phyloP scores from a whole-genome alignment of 2,329 filamentous ascomycete genomes.

The Oidium heveae region DNA sequence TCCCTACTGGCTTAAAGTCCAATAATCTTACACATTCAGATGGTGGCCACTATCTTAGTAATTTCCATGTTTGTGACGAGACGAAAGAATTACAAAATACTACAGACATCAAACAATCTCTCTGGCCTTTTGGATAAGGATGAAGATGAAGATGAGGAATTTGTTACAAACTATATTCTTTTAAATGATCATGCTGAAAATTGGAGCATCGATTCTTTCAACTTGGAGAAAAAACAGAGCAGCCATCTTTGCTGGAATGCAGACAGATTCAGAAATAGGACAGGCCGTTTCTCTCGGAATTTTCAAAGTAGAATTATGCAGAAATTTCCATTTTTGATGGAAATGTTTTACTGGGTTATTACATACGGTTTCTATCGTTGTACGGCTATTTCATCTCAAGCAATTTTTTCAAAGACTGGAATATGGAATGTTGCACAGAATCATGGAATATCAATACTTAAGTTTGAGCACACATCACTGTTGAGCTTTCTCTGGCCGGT shows the following conservation, averaged over 20 bases:
- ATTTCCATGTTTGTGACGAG: conserved; percentile 13
- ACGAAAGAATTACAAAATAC: conserved; percentile 9
- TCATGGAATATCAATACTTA: conserved; percentile 28
- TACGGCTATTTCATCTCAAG: conserved; percentile 10
- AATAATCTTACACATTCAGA: conserved; percentile 7
- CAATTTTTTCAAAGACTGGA: conserved; percentile 15
- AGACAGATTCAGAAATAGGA: no score
- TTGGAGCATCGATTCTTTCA: neutral
- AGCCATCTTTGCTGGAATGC: no score
- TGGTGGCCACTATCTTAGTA: conserved; percentile 14
- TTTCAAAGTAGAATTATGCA: conserved; percentile 36
- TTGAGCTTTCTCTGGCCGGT: conserved; percentile 27
- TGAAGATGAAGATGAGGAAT: conserved; percentile 10
- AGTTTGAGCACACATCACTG: conserved; percentile 25
- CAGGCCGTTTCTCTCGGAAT: conserved; percentile 32
- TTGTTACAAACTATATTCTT: conserved; percentile 10
- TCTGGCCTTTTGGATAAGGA: conserved; percentile 7
- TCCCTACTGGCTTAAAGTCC: neutral
- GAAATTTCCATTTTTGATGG: conserved; percentile 38
- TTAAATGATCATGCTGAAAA: conserved; percentile 4
- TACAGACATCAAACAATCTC: conserved; percentile 4
- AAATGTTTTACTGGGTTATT: conserved; percentile 43
- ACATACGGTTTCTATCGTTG: conserved; percentile 16
- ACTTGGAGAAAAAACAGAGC: no score
- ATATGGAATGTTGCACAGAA: conserved; percentile 30